Percentiles rank a stretch among this genome's conserved stretches.
phyloP scores from a whole-genome alignment of 192 early-diverging fungal species.

The Coemansia nantahalensis region DNA sequence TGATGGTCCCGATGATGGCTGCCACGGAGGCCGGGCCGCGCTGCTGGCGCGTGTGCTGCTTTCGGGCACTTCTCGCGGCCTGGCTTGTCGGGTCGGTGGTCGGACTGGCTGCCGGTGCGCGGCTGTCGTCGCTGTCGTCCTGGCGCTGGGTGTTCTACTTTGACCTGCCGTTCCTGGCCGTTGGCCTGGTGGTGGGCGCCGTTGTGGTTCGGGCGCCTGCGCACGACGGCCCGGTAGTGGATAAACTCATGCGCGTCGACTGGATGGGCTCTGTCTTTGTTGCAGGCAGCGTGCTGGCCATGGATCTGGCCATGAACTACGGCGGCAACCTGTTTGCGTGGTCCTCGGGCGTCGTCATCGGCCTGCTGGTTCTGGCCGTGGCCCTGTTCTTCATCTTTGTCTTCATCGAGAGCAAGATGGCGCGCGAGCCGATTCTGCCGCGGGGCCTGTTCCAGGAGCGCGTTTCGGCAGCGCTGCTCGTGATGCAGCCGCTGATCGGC shows the following conservation, averaged over 20 bases:
- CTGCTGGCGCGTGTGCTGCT: constrained; percentile 22
- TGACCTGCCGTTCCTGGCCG: constrained; percentile 18
- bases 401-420: constrained; percentile 63
- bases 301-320: constrained; percentile 58
- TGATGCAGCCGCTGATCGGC: constrained; percentile 24
- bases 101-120: constrained; percentile 59
- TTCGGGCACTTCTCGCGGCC: constrained; percentile 24
- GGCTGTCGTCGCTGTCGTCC: constrained; percentile 19
- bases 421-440: constrained; percentile 43
- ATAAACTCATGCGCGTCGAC: constrained; percentile 50
- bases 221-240: not conserved
- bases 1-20: constrained; percentile 53
- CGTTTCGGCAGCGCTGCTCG: constrained; percentile 16
- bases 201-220: constrained; percentile 29
- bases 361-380: constrained; percentile 51
- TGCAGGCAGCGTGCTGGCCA: constrained; percentile 33
- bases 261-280: constrained; percentile 50
- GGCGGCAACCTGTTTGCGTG: constrained; percentile 62
- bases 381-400: constrained; percentile 57
- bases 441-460: constrained; percentile 55
- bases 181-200: constrained; percentile 40
- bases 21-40: constrained; percentile 36
- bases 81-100: constrained; percentile 53
- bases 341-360: constrained; percentile 60
- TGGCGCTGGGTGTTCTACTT: constrained; percentile 59